phyloP scores from a whole-genome alignment of 768 basidiomycete species.

The Termitomyces sp. region DNA sequence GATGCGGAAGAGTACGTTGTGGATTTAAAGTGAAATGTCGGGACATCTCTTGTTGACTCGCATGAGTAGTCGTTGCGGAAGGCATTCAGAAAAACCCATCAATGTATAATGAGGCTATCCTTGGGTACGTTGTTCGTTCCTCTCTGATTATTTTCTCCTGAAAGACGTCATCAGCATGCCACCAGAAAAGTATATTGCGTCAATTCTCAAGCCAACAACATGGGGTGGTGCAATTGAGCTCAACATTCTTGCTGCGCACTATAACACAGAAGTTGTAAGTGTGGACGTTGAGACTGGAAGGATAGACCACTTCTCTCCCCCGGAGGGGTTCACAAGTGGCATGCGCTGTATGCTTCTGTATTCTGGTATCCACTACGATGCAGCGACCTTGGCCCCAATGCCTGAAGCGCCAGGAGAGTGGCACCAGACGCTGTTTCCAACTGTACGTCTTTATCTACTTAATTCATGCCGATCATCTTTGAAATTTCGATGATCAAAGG shows the following conservation, averaged over 20 bases:
- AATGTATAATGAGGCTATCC: slow-evolving; percentile 78
- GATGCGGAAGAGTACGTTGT: slow-evolving; percentile 67
- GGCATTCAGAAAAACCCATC: slow-evolving; percentile 68
- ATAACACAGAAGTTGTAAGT: slow-evolving; percentile 79
- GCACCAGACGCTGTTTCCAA: slow-evolving; percentile 82
- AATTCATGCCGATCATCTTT: background rate
- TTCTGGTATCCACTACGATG: slow-evolving; percentile 97
- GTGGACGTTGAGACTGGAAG: slow-evolving; percentile 92
- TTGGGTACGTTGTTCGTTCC: slow-evolving; percentile 53
- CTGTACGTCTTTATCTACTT: slow-evolving; percentile 29
- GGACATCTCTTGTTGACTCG: background rate
- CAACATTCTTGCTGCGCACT: slow-evolving; percentile 77
- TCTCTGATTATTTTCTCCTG: background rate
- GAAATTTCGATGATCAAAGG: slow-evolving; percentile 14
- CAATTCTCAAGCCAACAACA: slow-evolving; percentile 71
- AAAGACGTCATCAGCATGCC: slow-evolving; percentile 32
- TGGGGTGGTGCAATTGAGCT: slow-evolving; percentile 99
- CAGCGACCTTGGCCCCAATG: slow-evolving; percentile 75
- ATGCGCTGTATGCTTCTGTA: slow-evolving; percentile 78
- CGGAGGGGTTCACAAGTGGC: slow-evolving; percentile 28
- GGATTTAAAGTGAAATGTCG: background rate
- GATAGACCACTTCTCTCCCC: slow-evolving; percentile 73
- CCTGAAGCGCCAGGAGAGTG: slow-evolving; percentile 75
- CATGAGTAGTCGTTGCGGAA: slow-evolving; percentile 67
- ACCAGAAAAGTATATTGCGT: slow-evolving; percentile 67